Evolutionary conservation across 2,329 filamentous ascomycete genomes (phyloP).

Genomic region (Meredithiella fracta): DNA sequence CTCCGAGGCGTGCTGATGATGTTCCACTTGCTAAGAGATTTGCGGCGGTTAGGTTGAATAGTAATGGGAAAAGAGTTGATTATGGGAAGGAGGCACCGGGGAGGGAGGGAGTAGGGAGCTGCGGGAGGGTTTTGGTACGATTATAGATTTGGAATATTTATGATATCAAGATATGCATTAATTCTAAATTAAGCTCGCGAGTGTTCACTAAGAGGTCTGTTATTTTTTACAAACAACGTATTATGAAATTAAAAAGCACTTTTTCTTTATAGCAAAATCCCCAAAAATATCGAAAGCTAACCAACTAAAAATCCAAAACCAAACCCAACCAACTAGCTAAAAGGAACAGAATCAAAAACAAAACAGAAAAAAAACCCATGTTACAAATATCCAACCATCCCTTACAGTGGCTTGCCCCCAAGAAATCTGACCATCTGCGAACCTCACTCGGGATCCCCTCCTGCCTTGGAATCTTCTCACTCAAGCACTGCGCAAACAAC

Average conservation of each 20-base stretch:
- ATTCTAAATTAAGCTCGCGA: background rate
- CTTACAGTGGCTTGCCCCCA: slow-evolving; percentile 70
- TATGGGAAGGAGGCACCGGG: slow-evolving; percentile 1
- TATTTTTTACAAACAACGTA: background rate
- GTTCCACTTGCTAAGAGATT: slow-evolving; percentile 49
- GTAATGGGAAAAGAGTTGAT: slow-evolving; percentile 17
- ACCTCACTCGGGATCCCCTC: slow-evolving; percentile 87
- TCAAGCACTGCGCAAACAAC: slow-evolving; percentile 94
- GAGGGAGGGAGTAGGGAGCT: background rate
- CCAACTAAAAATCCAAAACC: background rate
- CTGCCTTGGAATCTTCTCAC: slow-evolving; percentile 74
- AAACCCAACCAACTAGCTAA: background rate
- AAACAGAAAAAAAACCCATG: background rate
- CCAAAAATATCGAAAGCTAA: too few relatives aligned
- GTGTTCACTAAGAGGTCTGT: too few relatives aligned
- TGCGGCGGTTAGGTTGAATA: slow-evolving; percentile 48
- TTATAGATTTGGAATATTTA: background rate
- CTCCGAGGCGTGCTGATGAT: slow-evolving; percentile 23
- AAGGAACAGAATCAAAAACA: background rate
- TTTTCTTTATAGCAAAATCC: background rate
- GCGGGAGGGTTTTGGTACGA: background rate
- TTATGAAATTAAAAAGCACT: background rate
- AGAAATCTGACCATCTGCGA: slow-evolving; percentile 87
- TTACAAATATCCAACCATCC: slow-evolving; percentile 3
- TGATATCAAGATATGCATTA: background rate